Conservation (phyloP, 2,329 filamentous ascomycete genomes). For the Aspergillus japonicus region DNA sequence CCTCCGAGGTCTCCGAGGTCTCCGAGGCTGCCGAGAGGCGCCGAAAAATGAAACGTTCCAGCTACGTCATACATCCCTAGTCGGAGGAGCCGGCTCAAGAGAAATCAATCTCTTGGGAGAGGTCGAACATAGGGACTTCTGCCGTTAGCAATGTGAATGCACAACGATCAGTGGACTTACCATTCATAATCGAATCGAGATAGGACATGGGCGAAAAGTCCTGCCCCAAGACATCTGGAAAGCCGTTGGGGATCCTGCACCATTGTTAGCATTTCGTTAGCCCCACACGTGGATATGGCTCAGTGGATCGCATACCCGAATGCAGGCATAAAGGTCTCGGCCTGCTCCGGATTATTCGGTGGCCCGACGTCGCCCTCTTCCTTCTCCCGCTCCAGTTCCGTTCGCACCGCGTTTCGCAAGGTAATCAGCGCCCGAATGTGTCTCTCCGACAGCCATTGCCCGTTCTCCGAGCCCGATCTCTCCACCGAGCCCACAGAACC, state of each 20-base stretch:
- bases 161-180: conserved; percentile 8
- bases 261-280: neutral
- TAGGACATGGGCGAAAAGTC: conserved; percentile 27
- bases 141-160: neutral
- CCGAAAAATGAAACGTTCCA: neutral
- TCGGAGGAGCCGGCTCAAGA: neutral
- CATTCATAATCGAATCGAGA: conserved; percentile 33
- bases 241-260: conserved; percentile 16
- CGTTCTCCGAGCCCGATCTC: conserved; percentile 16
- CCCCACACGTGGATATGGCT: neutral
- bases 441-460: conserved; percentile 30
- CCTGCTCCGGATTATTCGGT: neutral
- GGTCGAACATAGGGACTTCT: conserved; percentile 26
- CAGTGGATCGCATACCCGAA: neutral
- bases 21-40: conserved; percentile 11
- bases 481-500: conserved; percentile 15
- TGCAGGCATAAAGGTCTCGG: neutral
- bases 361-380: conserved; percentile 1
- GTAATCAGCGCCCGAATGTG: conserved; percentile 32
- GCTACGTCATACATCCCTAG: neutral
- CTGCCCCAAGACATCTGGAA: conserved; percentile 16
- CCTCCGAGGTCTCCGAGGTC: neutral
- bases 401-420: conserved; percentile 21
- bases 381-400: conserved; percentile 15
- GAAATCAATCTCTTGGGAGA: conserved; percentile 17